Percentiles rank a stretch among this genome's conserved stretches.
phyloP scores from a whole-genome alignment of 371 early-diverging fungal species.

The Lichtheimia hyalospora region DNA sequence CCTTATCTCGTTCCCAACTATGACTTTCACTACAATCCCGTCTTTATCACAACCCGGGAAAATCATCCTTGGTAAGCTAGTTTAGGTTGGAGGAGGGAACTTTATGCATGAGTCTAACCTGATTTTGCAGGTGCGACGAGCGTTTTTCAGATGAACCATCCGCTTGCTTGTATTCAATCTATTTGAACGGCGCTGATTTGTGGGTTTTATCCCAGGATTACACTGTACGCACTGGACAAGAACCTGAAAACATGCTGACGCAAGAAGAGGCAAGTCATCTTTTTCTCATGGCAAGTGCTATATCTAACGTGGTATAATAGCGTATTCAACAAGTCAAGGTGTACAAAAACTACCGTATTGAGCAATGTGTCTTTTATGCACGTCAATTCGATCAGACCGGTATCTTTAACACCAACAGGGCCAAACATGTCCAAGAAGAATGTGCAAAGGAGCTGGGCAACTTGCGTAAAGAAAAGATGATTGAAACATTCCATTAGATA shows the following conservation, averaged over 20 bases:
- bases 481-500: conserved; percentile 3
- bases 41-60: conserved; percentile 26
- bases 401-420: conserved; percentile 21
- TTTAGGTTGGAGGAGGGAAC: neutral
- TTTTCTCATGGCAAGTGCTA: neutral
- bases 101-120: neutral
- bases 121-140: conserved; percentile 37
- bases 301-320: conserved; percentile 10
- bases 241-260: conserved; percentile 23
- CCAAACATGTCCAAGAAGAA: conserved; percentile 35
- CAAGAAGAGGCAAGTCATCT: conserved; percentile 19
- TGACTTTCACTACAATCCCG: conserved; percentile 38
- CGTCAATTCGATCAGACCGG: conserved; percentile 32
- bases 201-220: conserved; percentile 39
- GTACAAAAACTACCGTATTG: conserved; percentile 36
- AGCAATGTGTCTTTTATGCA: conserved; percentile 43
- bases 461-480: conserved; percentile 35
- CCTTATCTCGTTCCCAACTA: conserved; percentile 37
- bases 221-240: conserved; percentile 31
- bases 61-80: conserved; percentile 37
- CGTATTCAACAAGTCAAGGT: conserved; percentile 20
- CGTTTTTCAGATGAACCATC: conserved; percentile 40
- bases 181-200: conserved; percentile 36
- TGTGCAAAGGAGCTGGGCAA: conserved; percentile 34
- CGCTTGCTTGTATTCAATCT: conserved; percentile 37